These are phyloP conservation scores for Paragyromitra xinjiangensis DNA, from an alignment of 495 filamentous ascomycete genomes.

Conservation along the genomic window DNA sequence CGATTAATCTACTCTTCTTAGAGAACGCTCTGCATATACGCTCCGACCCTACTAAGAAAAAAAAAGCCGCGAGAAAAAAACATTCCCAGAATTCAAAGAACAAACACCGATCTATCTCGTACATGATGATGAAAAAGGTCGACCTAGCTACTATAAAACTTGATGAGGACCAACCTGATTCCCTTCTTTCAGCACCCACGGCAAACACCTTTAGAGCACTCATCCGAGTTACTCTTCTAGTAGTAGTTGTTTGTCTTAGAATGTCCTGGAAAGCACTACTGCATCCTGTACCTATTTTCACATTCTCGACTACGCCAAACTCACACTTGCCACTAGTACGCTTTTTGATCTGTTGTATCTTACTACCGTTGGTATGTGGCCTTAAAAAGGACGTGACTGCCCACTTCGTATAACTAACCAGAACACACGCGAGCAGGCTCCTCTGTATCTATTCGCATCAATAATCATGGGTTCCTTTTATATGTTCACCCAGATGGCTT, in stretches of 20 bases:
- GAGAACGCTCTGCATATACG: conserved; percentile 48
- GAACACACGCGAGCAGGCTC: conserved; percentile 45
- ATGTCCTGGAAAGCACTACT: conserved; percentile 51
- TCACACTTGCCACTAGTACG: conserved; percentile 43
- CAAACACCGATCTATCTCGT: conserved; percentile 36
- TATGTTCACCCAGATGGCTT: conserved; percentile 37
- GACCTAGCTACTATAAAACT: conserved; percentile 47
- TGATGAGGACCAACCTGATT: conserved; percentile 46
- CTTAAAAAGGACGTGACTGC: conserved; percentile 33
- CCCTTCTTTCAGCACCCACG: conserved; percentile 29
- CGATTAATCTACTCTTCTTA: conserved; percentile 49
- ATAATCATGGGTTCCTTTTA: conserved; percentile 40
- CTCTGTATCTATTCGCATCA: conserved; percentile 46
- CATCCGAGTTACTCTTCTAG: conserved; percentile 51
- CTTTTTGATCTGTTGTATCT: conserved; percentile 45
- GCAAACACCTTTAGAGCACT: conserved; percentile 42
- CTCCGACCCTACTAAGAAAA: conserved; percentile 38
- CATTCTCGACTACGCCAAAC: conserved; percentile 40
- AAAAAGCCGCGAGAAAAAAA: conserved; percentile 46
- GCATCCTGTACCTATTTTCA: conserved; percentile 47
- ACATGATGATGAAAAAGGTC: conserved; percentile 47
- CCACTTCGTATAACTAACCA: conserved; percentile 33
- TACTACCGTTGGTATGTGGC: conserved; percentile 49
- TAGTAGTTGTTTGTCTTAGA: conserved; percentile 50
- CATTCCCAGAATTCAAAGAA: conserved; percentile 30